Base-by-base conservation (phyloP, 148 eudicot genomes). In the Silene conica region DNA sequence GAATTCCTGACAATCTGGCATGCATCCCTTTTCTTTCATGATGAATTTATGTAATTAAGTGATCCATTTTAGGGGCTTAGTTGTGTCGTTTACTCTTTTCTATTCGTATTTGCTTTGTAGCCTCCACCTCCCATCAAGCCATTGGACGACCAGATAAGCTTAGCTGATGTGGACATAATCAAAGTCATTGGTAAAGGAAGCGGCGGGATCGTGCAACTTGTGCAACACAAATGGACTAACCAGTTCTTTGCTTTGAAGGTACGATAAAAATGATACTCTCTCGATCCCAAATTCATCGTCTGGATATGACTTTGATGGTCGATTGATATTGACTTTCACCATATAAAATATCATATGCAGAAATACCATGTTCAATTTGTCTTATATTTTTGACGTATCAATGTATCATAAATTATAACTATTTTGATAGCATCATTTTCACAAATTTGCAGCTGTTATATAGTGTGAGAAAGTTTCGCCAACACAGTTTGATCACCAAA, bases 201-300 rank as follows among this genome's bases (percentile, higher is more conserved):
- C 76, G 93, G 98, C 70, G 98, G 98, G 63, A 71, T 90, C 61
- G 98, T 95, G 86, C 92, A 90, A 67, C 78, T 95, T 86, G 99
- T 95, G 76, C 99, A 92, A 74, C 97, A 92, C 85, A 95, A 95
- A 83, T 92, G 97, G 99, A 95, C 99, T 45, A 84, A 85, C 64
- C 99, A 95, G 75, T 95, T 95, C 86, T 92, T 95, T 73, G 99
- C 99, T 84, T 84, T 95, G 69, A 95, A 95, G 99, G 99, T 92
- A 82, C 46, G 72, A 13, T 26, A 26, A 26, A 26, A 26, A 26
- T 2, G 2, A 1, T 26, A 26, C 28, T 26, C 28, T 48, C 55
- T 50, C 55, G 8, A 38, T 38, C 43, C 43, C 43, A 31, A 31
- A 31, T 31, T 31, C 34, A 31, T 31, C 34, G 8, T 38, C 43